Evolutionary conservation across 2,329 filamentous ascomycete genomes (phyloP), one percentile per base, ranked within the genome.

Genomic region (Pyrenophora teres): DNA sequence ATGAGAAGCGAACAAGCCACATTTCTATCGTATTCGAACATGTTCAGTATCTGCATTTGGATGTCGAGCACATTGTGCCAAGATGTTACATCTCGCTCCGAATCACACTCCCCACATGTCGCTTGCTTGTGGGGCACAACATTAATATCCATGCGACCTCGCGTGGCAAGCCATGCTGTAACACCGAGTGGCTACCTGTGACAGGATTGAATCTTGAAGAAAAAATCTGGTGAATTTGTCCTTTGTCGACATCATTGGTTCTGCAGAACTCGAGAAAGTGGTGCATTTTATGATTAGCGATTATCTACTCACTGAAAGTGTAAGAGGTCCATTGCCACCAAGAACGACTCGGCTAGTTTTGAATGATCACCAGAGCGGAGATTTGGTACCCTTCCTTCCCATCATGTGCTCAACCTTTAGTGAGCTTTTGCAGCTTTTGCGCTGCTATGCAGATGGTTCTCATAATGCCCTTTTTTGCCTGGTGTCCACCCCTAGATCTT

Each of bases 381-480:
- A 30, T 23, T 25, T 4, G 4, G 15, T n/a, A 9, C 23, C 25
- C n/a, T 23, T 16, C 25, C n/a, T 23, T 16, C n/a, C n/a, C 8
- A 27, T 9, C 4, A 30, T 31, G 6, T 6, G 18, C 59, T 41
- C 40, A 65, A 18, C 40, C 44, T 27, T 52, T 21, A 1, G 33
- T 44, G n/a, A 53, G 32, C 27, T 38, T 56, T 31, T 67, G 65
- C 21, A 57, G 31, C 10, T 60, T 54, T 35, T 63, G 62, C 13
- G 68, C 69, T 39, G 59, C 41, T 35, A 59, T 54, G 35, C 66
- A 72, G 3, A 71, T 59, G 0, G 60, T 61, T 6, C 61, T 54
- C 19, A 71, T n/a, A 3, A 72, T 39, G 7, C 64, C 57, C 60
- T 59, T 67, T 54, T 71, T 68, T 3, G 54, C 58, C 27, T 48